These are phyloP conservation scores for Gossypium turneri DNA, from an alignment of 345 rosid species.

Conservation along the genomic window DNA sequence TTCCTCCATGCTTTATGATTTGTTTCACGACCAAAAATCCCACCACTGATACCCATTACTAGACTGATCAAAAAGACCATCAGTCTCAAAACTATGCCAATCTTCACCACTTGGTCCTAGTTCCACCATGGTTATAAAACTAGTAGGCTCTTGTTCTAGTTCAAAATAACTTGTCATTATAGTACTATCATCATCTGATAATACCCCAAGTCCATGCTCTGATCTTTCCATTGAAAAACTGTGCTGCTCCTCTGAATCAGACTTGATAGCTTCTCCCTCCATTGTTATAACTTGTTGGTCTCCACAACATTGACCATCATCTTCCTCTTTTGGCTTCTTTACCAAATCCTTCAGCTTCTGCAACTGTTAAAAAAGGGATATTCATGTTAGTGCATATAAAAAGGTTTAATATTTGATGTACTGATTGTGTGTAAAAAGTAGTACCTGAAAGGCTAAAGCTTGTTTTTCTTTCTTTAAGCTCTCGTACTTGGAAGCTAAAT, in stretches of 20 bases:
- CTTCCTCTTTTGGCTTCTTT: conserved; percentile 30
- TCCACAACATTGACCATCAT: conserved; percentile 19
- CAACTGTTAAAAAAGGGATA: conserved; percentile 33
- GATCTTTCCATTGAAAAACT: conserved; percentile 31
- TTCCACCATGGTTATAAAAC: conserved; percentile 50
- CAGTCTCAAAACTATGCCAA: conserved; percentile 60
- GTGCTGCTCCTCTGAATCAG: conserved; percentile 32
- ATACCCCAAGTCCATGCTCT: conserved; percentile 27
- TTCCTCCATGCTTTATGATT: neutral
- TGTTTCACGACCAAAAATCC: conserved; percentile 56
- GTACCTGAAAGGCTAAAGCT: conserved; percentile 55
- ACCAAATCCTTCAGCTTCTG: conserved; percentile 47
- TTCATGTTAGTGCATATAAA: no score
- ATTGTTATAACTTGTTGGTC: conserved; percentile 10
- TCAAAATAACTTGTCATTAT: conserved; percentile 58
- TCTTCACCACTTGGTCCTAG: conserved; percentile 36
- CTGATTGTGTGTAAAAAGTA: conserved; percentile 17
- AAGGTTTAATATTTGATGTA: no score
- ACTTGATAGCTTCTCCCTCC: conserved; percentile 28
- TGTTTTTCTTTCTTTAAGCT: conserved; percentile 63
- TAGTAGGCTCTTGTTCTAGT: conserved; percentile 50
- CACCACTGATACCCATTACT: conserved; percentile 55
- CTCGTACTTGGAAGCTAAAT: conserved; percentile 56
- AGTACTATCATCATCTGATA: conserved; percentile 40
- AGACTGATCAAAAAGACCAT: conserved; percentile 52